A percentile compares a stretch with the other conserved stretches of the same genome.
Conservation (phyloP, 164 flowering plant species). For the Macadamia tetraphylla region DNA sequence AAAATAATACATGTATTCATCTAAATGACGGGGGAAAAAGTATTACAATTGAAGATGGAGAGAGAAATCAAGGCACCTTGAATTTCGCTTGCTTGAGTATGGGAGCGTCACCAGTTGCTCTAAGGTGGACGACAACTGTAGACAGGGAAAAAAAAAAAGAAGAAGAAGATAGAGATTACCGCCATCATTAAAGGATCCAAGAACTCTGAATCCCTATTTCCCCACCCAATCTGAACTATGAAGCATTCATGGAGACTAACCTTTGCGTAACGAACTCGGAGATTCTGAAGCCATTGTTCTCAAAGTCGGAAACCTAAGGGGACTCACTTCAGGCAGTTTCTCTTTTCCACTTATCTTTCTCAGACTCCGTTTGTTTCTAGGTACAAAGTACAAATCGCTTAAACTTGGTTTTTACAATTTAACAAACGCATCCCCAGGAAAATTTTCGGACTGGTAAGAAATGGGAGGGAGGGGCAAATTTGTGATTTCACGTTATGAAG, state of each 20-base stretch:
- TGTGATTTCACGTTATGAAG: no score
- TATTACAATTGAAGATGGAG: background rate
- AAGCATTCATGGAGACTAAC: constrained; percentile 15
- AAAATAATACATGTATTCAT: no score
- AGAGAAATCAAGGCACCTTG: constrained; percentile 39
- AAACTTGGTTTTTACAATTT: no score
- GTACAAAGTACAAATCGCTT: no score
- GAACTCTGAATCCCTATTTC: background rate
- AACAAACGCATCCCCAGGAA: no score
- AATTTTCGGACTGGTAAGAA: no score
- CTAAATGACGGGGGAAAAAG: no score
- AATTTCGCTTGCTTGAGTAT: constrained; percentile 96
- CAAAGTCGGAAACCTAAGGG: background rate
- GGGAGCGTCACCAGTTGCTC: constrained; percentile 95
- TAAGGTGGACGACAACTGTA: constrained; percentile 75
- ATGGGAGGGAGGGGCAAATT: no score
- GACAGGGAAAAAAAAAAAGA: background rate
- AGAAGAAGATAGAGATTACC: background rate
- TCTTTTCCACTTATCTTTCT: no score
- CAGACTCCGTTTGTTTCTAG: no score
- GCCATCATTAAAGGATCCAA: background rate
- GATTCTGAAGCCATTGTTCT: constrained; percentile 43
- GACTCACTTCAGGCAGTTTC: no score
- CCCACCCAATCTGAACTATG: background rate
- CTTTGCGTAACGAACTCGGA: constrained; percentile 44